Conservation (phyloP, 2,329 filamentous ascomycete species). For the Phialophora chinensis region DNA sequence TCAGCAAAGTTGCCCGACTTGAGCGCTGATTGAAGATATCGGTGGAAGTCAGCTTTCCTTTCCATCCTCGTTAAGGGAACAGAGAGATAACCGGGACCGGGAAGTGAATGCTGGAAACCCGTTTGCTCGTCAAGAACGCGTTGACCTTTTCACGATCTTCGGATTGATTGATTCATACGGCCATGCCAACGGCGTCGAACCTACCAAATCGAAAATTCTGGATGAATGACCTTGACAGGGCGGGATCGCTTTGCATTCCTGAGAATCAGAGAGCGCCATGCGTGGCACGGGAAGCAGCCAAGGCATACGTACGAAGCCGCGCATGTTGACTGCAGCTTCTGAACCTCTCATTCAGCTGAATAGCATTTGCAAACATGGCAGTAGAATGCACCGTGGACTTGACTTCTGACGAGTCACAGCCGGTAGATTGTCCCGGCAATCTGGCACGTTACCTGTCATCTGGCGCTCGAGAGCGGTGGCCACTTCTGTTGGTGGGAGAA, state of each 20-base stretch:
- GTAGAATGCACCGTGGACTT: neutral
- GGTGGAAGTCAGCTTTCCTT: neutral
- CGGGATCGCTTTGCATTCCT: neutral
- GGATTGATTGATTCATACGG: neutral
- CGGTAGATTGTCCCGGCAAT: neutral
- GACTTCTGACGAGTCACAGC: neutral
- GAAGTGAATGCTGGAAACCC: neutral
- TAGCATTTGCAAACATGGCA: neutral
- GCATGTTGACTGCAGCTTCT: neutral
- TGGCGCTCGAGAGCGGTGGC: neutral
- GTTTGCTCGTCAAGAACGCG: neutral
- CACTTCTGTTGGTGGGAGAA: neutral
- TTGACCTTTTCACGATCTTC: neutral
- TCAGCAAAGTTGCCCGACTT: neutral
- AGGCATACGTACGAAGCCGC: neutral
- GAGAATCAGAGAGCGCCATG: neutral
- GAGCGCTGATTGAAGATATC: neutral
- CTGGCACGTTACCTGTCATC: slow-evolving; percentile 3
- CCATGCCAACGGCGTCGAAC: neutral
- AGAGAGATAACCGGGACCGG: too few relatives aligned
- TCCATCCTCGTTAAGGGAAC: neutral
- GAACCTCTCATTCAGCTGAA: neutral
- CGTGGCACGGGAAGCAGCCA: neutral
- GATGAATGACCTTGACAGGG: neutral
- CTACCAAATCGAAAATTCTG: neutral